Evolutionary conservation across 2,329 filamentous ascomycete genomes (phyloP), one percentile per base, ranked within the genome.

Genomic region (Sclerotinia subarctica): DNA sequence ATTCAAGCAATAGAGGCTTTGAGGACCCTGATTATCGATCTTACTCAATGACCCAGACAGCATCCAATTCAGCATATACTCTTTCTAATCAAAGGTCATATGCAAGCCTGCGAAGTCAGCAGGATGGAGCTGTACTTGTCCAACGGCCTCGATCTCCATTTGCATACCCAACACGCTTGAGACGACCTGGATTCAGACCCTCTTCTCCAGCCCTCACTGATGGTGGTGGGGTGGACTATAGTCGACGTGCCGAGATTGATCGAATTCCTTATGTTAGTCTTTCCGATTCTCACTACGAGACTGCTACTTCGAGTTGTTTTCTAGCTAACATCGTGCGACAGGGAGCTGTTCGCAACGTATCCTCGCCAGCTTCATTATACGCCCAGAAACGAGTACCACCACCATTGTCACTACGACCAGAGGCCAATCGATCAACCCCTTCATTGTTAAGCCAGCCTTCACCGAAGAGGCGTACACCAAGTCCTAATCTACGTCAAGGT

Each of bases 121-220:
- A 78, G 26, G 83, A 83, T 59, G 75, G 76, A 56, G 17, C 57
- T 35, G 68, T 56, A 15, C 75, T 78, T 42, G 73, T 82, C 63
- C 84, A 85, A 71, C 80, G 85, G n/a, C 83, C 85, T 59, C 81
- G 84, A 42, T 87, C 86, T 29, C 85, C 86, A 1, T 87, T 85
- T 69, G 84, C 84, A 29, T 87, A 88, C 69, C 85, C 85, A 35
- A 83, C 85, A 57, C 82, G 85, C 24, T 76, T 87, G 46, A 86
- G 82, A 73, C 82, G 85, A 26, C 84, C 84, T 24, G 84, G 84
- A 2, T 77, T 77, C 64, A 75, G 75, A 3, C 76, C 76, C 52
- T 76, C 74, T 21, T 78, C 76, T 17, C 76, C 76, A 59, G 76
- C 75, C 44, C 69, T 77, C 47, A 76, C 74, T 15, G 75, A 77